phyloP scores from a whole-genome alignment of 2,329 filamentous ascomycete genomes.

The Diaporthe citrichinensis region DNA sequence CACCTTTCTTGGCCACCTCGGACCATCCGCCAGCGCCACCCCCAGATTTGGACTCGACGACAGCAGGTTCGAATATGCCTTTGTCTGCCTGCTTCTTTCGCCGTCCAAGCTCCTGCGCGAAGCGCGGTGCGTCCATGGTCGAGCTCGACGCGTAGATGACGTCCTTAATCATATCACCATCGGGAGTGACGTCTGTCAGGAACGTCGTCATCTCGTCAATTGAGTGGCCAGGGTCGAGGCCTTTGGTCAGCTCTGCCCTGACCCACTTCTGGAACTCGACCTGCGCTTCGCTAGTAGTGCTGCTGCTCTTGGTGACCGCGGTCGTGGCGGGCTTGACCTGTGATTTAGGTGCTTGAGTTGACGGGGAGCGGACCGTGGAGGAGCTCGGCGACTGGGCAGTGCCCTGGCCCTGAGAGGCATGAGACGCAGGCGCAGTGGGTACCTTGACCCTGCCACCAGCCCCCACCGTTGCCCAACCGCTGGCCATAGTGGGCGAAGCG shows the following conservation, averaged over 20 bases:
- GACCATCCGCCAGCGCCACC: constrained; percentile 82
- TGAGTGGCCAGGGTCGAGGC: constrained; percentile 69
- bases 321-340: constrained; percentile 56
- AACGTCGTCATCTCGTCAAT: constrained; percentile 86
- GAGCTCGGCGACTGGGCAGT: constrained; percentile 61
- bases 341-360: constrained; percentile 28
- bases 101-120: constrained; percentile 93
- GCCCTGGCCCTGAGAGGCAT: not conserved
- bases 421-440: constrained; percentile 71
- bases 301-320: constrained; percentile 55
- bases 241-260: constrained; percentile 81
- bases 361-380: constrained; percentile 45
- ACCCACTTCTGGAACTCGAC: constrained; percentile 98
- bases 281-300: constrained; percentile 69
- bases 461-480: constrained; percentile 94
- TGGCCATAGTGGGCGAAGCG: constrained; percentile 47
- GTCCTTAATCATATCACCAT: constrained; percentile 56
- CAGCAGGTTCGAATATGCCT: constrained; percentile 78
- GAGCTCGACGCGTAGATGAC: constrained; percentile 94
- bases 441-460: constrained; percentile 92
- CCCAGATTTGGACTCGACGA: constrained; percentile 61
- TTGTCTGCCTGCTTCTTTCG: constrained; percentile 95
- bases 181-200: constrained; percentile 73
- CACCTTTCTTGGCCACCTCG: constrained; percentile 96
- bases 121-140: constrained; percentile 90